A percentile compares a stretch with the other conserved stretches of the same genome.
phyloP scores from a whole-genome alignment of 148 eudicot species.

The Heliosperma pusillum region DNA sequence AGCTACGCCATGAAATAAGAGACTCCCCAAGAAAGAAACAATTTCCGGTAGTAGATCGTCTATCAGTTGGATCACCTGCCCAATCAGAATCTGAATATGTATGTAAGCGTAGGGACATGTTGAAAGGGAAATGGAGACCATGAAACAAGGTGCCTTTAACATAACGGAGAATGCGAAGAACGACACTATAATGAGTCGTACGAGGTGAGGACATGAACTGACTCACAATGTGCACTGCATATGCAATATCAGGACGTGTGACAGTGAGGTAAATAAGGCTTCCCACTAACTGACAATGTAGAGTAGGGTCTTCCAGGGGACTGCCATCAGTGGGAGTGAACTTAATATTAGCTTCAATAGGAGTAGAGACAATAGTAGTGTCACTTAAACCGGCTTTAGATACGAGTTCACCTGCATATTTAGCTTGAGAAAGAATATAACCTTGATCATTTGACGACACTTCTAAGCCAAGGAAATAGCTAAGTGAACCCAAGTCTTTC shows the following conservation, averaged over 20 bases:
- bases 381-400: neutral
- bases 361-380: neutral
- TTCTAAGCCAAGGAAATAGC: neutral
- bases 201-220: neutral
- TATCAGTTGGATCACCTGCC: neutral
- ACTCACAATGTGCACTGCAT: too few relatives aligned
- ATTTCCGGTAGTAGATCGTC: too few relatives aligned
- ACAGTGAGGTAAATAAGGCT: too few relatives aligned
- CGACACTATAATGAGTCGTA: too few relatives aligned
- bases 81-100: neutral
- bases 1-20: neutral
- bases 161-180: neutral
- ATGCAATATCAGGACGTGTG: too few relatives aligned
- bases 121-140: neutral
- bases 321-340: neutral
- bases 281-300: neutral
- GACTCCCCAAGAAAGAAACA: neutral
- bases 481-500: too few relatives aligned
- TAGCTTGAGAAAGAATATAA: neutral
- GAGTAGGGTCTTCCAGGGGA: neutral
- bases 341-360: neutral
- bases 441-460: neutral
- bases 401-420: neutral
- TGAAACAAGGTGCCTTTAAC: too few relatives aligned
- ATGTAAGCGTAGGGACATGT: neutral